Evolutionary conservation across 306 rosid species (phyloP), one percentile per base, ranked within the genome.

Genomic region (Comarum palustre): DNA sequence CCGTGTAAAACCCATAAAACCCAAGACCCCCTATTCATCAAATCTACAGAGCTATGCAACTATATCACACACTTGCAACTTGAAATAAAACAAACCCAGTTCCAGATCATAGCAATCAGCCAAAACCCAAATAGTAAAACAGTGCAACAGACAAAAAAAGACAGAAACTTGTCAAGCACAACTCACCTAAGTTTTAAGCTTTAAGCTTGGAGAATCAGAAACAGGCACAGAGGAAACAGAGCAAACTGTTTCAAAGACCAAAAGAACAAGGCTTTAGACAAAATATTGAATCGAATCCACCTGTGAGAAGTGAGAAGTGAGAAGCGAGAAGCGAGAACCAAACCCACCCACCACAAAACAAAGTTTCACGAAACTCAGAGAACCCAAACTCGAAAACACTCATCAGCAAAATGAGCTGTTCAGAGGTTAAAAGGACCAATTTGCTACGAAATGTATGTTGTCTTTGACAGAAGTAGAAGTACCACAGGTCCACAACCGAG

Each of bases 1-100:
- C 91, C 95, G 85, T 82, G 96, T 88, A 81, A 74, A 83, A 67
- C 80, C 87, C 86, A 77, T 91, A 85, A 71, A 79, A 90, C 85
- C 96, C 92, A 87, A 86, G 82, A 82, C 84, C 77, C 74, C 36
- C 3, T 45, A 48, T 77, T 68, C 58, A 47, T 25, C 73, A 73
- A 46, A 48, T 83, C 85, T 75, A 45, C 76, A 76, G 41, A 74
- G 27, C 48, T 42, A 46, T 27, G 34, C 67, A 72, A 75, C 86
- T 65, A 34, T 50, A 24, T 43, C 62, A 80, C 57, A 68, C 46
- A 70, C 64, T 78, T 47, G 58, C 61, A 73, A 64, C 17, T 41
- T 62, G 22, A 62, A 64, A 60, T 39, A 19, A 14, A n/a, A 66
- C 2, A 5, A 75, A 72, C 78, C 85, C 66, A 43, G 72, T 74